Percentiles rank a stretch among this genome's conserved stretches.
phyloP scores from a whole-genome alignment of 164 flowering plant genomes.

The Paratinospora sagittata region DNA sequence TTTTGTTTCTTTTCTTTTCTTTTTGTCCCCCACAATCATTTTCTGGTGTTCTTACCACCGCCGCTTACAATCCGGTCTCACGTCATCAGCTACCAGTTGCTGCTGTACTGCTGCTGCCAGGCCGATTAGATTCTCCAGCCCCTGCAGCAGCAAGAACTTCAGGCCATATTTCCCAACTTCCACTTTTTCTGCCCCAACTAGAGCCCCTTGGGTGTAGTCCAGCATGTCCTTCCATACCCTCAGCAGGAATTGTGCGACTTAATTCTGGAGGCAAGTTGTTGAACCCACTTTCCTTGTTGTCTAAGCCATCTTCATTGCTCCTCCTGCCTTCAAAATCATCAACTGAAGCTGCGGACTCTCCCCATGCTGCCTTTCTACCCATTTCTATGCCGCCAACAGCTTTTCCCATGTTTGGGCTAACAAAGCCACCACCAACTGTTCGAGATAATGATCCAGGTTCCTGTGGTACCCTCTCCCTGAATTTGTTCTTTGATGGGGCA shows the following conservation, averaged over 20 bases:
- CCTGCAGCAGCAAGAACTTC: conserved; percentile 81
- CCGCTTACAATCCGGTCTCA: conserved; percentile 14
- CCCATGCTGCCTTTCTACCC: conserved; percentile 85
- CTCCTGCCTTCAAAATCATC: conserved; percentile 47
- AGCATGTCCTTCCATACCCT: conserved; percentile 48
- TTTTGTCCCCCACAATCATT: background rate
- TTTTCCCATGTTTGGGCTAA: conserved; percentile 41
- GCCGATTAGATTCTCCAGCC: conserved; percentile 50
- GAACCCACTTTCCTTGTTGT: conserved; percentile 46
- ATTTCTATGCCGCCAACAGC: conserved; percentile 55
- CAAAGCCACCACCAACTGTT: conserved; percentile 44
- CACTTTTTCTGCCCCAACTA: conserved; percentile 90
- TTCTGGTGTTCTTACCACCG: background rate
- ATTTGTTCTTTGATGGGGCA: conserved; percentile 54
- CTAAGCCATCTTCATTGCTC: conserved; percentile 36
- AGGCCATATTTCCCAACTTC: conserved; percentile 93
- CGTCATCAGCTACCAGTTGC: conserved; percentile 25
- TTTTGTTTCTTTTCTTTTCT: background rate
- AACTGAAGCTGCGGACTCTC: conserved; percentile 33
- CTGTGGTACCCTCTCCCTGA: conserved; percentile 37
- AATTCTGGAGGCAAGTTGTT: conserved; percentile 54
- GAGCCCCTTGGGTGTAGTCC: conserved; percentile 68
- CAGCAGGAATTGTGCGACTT: conserved; percentile 41
- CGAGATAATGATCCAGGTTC: conserved; percentile 43
- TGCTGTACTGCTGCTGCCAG: conserved; percentile 40